These are phyloP conservation scores for Blastocystis sp. DNA, from an alignment of 352 stramenopile species.

Conservation along the genomic window DNA sequence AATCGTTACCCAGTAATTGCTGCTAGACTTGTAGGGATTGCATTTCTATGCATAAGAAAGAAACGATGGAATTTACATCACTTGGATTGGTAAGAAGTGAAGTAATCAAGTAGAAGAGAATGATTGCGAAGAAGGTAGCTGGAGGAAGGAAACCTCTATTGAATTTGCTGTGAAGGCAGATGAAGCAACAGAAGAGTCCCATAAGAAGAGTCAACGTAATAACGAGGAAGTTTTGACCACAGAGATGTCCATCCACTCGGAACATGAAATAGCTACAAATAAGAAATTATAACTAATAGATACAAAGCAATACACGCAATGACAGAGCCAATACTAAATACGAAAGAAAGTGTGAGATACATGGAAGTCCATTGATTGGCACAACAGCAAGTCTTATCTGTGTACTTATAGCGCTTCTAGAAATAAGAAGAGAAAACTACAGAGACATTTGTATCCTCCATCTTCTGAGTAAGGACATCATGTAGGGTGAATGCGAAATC, in stretches of 20 bases:
- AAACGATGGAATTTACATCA: not conserved
- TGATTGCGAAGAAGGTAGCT: slow-evolving; percentile 6
- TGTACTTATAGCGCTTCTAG: slow-evolving; percentile 51
- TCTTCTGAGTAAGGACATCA: not conserved
- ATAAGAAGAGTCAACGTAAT: slow-evolving; percentile 15
- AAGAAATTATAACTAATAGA: not conserved
- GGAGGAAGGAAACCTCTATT: slow-evolving; percentile 23
- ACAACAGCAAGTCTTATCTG: slow-evolving; percentile 55
- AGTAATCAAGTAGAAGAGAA: not conserved
- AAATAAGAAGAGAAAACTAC: not conserved
- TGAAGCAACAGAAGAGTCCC: not conserved
- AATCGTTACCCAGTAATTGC: not conserved
- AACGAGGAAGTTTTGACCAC: not conserved
- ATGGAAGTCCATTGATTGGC: slow-evolving; percentile 27
- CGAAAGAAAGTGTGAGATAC: slow-evolving; percentile 5
- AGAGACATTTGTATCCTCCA: slow-evolving; percentile 27
- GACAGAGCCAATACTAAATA: not conserved
- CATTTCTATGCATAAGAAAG: slow-evolving; percentile 1
- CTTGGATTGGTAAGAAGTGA: not conserved
- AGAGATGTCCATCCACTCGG: not conserved
- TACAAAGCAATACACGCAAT: slow-evolving; percentile 27
- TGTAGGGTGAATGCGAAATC: slow-evolving; percentile 31
- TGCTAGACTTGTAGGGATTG: not conserved
- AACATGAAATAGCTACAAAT: slow-evolving; percentile 17
- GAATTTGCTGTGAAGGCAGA: not conserved